phyloP scores from a whole-genome alignment of 208 protist species.

The Wallacemonas sp. region DNA sequence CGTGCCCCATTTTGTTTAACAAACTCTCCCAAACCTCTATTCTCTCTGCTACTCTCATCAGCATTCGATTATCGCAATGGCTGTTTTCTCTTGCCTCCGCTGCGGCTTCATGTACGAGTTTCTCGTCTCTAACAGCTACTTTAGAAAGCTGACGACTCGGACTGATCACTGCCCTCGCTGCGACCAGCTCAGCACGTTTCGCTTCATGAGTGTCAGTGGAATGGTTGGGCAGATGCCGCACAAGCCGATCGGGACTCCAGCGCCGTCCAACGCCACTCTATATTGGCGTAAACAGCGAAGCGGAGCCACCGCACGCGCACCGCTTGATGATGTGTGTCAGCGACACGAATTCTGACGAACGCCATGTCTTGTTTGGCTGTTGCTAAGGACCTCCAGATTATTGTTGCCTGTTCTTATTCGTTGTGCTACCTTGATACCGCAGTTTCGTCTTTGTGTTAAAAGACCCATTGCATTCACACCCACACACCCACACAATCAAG shows the following conservation, averaged over 20 bases:
- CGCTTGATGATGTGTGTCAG: conserved; percentile 62
- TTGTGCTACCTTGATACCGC: too few relatives aligned
- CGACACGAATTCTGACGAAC: conserved; percentile 48
- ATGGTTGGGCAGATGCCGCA: conserved; percentile 76
- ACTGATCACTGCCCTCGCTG: conserved; percentile 75
- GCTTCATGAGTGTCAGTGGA: conserved; percentile 75
- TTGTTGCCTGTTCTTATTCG: too few relatives aligned
- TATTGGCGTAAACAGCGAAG: conserved; percentile 65
- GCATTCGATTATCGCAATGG: conserved; percentile 30
- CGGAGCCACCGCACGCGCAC: conserved; percentile 47
- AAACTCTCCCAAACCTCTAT: background rate
- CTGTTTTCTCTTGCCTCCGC: conserved; percentile 69
- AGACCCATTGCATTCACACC: too few relatives aligned
- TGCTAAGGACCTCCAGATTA: too few relatives aligned
- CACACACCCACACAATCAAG: too few relatives aligned
- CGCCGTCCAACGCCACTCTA: conserved; percentile 71
- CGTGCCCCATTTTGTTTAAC: too few relatives aligned
- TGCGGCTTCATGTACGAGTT: conserved; percentile 84
- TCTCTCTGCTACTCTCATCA: too few relatives aligned
- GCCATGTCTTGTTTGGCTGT: too few relatives aligned
- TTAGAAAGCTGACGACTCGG: conserved; percentile 39
- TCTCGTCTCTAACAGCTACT: conserved; percentile 70
- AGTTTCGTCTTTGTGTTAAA: too few relatives aligned
- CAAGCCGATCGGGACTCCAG: conserved; percentile 57
- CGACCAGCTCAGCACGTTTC: conserved; percentile 56